Base-by-base conservation (phyloP, 129 eudicot genomes). In the Mikania micrantha region DNA sequence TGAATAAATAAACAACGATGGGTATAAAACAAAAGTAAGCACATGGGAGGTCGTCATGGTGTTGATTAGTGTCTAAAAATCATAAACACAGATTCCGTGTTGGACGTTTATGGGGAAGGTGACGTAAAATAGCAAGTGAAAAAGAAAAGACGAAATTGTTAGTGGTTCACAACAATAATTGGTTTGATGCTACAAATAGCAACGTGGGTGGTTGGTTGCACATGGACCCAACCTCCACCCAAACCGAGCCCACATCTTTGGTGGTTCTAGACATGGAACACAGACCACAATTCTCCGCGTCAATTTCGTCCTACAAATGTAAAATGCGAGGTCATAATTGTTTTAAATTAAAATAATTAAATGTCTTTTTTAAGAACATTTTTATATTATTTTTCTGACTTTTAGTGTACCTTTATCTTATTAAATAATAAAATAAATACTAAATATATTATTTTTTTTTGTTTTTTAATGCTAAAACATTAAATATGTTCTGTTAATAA, bases 121-220 rank as follows among this genome's bases (percentile, higher is more conserved):
- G 34, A 53, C 21, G 8, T 44, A 44, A n/a, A 44, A 44, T 16
- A 44, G 7, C 35, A 22, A 5, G 8, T 17, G 54, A 48, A 48
- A 48, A 48, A 1, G 25, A 48, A 6, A 16, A 7, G 10, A 48
- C 54, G 54, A 48, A 53, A 53, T 32, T 53, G 60, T 16, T 4
- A 22, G 34, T 24, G 34, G 60, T 24, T 53, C 60, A 53, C 31
- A 53, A 53, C 5, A 24, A 42, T 42, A 42, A 53, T 24, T 27
- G 7, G 21, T 45, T 45, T 45, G 7, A 45, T 45, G 21, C 60
- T 24, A 24, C 9, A 10, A 53, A 53, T 53, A 53, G 60, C 60
- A 54, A 54, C 60, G 60, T 54, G 60, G 60, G 11, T 54, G 60
- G 60, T 11, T 54, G 60, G 60, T 13, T 24, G 35, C 34, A 25